phyloP scores from a whole-genome alignment of 2,329 filamentous ascomycete species.

The Aspergillus sp. region DNA sequence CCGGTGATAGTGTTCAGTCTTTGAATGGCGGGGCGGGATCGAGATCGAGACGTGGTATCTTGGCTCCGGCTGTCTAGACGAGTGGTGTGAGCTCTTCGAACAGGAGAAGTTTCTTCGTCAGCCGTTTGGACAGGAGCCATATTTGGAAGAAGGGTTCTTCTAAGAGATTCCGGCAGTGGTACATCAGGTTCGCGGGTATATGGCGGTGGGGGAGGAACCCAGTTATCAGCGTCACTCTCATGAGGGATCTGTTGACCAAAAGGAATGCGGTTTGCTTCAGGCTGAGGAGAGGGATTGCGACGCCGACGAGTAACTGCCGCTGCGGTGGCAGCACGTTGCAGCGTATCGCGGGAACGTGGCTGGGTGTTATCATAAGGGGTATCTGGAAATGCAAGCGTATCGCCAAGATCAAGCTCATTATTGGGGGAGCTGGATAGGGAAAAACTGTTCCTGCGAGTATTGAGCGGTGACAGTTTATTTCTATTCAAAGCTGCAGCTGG shows the following conservation, averaged over 20 bases:
- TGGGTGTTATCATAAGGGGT: slow-evolving; percentile 68
- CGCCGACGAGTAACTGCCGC: slow-evolving; percentile 67
- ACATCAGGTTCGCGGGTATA: slow-evolving; percentile 47
- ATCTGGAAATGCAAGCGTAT: slow-evolving; percentile 58
- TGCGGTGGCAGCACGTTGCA: slow-evolving; percentile 68
- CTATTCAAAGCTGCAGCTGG: slow-evolving; percentile 15
- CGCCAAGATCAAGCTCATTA: slow-evolving; percentile 13
- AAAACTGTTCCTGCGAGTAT: slow-evolving; percentile 21
- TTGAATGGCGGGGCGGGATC: slow-evolving; percentile 22
- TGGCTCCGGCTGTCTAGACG: slow-evolving; percentile 19
- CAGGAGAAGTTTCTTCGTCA: slow-evolving; percentile 7
- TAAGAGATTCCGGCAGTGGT: slow-evolving; percentile 35
- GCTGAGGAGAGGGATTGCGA: slow-evolving; percentile 49
- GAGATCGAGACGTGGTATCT: slow-evolving; percentile 16
- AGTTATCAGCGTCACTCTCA: slow-evolving; percentile 83
- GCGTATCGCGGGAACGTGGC: slow-evolving; percentile 64
- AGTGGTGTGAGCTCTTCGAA: slow-evolving; percentile 20
- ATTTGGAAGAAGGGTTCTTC: slow-evolving; percentile 27
- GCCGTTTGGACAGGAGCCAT: slow-evolving; percentile 10
- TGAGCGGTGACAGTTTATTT: slow-evolving; percentile 9
- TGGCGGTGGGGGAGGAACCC: slow-evolving; percentile 79
- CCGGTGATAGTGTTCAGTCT: slow-evolving; percentile 23
- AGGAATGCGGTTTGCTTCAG: slow-evolving; percentile 39
- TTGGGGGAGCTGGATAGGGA: slow-evolving; percentile 20
- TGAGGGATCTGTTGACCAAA: slow-evolving; percentile 61